Percentiles rank a stretch among this genome's conserved stretches.
Conservation (phyloP, 2,329 filamentous ascomycete genomes). For the Sporothrix inflata region DNA sequence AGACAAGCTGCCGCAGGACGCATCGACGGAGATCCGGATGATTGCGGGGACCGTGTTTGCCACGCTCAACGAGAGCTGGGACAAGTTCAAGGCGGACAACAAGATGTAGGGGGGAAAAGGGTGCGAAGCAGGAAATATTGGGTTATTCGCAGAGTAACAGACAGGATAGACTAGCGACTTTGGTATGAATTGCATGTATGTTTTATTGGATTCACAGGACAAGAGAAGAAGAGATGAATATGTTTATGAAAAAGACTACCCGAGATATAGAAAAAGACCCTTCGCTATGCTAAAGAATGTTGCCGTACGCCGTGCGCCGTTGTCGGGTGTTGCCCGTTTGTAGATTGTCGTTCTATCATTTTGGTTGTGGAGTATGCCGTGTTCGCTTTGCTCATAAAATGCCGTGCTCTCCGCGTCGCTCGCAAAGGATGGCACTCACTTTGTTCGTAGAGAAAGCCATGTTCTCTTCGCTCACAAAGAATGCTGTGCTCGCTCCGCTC, state of each 20-base stretch:
- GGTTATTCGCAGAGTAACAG: too few species aligned
- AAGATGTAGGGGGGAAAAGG: conserved; percentile 55
- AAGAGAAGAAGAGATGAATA: not conserved
- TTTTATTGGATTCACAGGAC: not conserved
- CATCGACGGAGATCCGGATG: conserved; percentile 66
- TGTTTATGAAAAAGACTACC: not conserved
- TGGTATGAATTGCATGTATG: not conserved
- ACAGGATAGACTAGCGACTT: not conserved
- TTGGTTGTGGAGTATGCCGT: too few species aligned
- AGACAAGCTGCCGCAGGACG: conserved; percentile 78
- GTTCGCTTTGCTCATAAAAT: not conserved
- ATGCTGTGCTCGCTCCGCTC: not conserved
- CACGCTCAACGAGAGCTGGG: conserved; percentile 73
- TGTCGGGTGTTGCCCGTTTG: not conserved
- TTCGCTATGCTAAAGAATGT: conserved; percentile 10
- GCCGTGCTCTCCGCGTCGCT: too few species aligned
- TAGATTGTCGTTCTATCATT: not conserved
- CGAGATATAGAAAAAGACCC: not conserved
- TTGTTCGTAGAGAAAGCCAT: not conserved
- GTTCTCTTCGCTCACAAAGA: not conserved
- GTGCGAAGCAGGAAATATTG: not conserved
- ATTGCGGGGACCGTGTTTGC: conserved; percentile 69
- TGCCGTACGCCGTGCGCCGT: conserved; percentile 10
- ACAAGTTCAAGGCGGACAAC: conserved; percentile 72
- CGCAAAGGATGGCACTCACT: not conserved